Evolutionary conservation across 2,329 filamentous ascomycete genomes (phyloP).

Genomic region (Colletotrichum truncatum): DNA sequence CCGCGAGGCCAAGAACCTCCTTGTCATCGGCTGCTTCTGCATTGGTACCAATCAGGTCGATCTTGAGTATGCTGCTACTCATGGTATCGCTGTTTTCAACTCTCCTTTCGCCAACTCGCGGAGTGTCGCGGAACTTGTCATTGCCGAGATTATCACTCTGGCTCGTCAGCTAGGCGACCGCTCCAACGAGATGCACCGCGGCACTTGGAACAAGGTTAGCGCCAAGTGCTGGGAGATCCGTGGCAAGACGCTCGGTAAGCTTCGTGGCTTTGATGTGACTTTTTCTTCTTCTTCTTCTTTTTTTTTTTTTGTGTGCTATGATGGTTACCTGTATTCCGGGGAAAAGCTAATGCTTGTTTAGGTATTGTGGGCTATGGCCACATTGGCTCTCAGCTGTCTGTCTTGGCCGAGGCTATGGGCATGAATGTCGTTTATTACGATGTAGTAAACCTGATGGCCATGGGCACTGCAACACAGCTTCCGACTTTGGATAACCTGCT

Average conservation of each 20-base stretch:
- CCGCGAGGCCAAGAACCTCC: conserved; percentile 88
- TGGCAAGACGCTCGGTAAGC: conserved; percentile 88
- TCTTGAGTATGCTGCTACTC: conserved; percentile 80
- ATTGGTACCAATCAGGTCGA: conserved; percentile 98
- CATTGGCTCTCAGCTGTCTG: conserved; percentile 94
- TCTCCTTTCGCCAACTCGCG: conserved; percentile 98
- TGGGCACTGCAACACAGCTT: conserved; percentile 89
- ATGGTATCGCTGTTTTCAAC: conserved; percentile 98
- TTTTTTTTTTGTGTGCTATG: too few species aligned
- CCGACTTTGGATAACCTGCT: conserved; percentile 80
- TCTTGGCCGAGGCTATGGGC: conserved; percentile 95
- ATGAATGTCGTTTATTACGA: conserved; percentile 99
- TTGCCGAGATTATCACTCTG: conserved; percentile 90
- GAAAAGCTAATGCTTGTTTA: conserved; percentile 38
- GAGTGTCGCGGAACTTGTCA: conserved; percentile 95
- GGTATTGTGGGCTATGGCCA: conserved; percentile 97
- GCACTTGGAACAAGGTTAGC: conserved; percentile 98
- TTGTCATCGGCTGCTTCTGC: conserved; percentile 98
- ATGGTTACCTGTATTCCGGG: too few species aligned
- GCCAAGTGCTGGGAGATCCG: conserved; percentile 97
- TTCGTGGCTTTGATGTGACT: too few species aligned
- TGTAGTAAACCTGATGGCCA: conserved; percentile 90
- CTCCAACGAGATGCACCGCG: conserved; percentile 91
- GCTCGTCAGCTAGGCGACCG: conserved; percentile 94
- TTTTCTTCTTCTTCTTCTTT: too few species aligned